phyloP scores from a whole-genome alignment of 2,329 filamentous ascomycete species.

The Pseudohalonectria lignicola region DNA sequence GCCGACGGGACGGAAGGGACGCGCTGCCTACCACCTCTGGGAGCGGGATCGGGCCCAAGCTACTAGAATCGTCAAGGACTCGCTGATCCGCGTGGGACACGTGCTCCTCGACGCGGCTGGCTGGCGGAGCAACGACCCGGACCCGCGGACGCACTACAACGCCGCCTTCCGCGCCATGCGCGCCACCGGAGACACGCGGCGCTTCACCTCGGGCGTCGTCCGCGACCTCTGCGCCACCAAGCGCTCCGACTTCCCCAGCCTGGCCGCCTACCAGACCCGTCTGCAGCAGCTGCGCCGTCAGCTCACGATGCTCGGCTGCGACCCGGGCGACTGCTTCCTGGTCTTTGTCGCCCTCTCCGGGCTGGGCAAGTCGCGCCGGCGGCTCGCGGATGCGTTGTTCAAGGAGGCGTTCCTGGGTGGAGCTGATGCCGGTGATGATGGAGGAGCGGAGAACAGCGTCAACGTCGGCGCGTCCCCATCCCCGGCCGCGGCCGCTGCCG shows the following conservation, averaged over 20 bases:
- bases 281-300: conserved; percentile 5
- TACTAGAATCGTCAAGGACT: conserved; percentile 6
- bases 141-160: conserved; percentile 5
- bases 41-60: conserved; percentile 1
- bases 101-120: neutral
- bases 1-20: neutral
- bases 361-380: conserved; percentile 3
- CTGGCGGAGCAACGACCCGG: neutral
- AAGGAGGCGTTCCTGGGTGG: neutral
- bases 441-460: too few species aligned
- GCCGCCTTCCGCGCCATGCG: conserved; percentile 5
- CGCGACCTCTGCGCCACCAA: conserved; percentile 4
- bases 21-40: neutral
- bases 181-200: conserved; percentile 3
- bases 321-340: conserved; percentile 7
- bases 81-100: neutral
- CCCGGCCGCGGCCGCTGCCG: too few species aligned
- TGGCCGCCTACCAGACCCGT: conserved; percentile 8
- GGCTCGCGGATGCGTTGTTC: too few species aligned
- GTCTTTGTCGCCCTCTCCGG: conserved; percentile 7
- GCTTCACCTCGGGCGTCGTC: conserved; percentile 5
- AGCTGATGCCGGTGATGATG: neutral
- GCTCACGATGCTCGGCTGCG: conserved; percentile 4
- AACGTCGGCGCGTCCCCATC: too few species aligned
- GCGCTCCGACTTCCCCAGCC: conserved; percentile 5